A percentile compares a stretch with the other conserved stretches of the same genome.
Evolutionary conservation across 2,329 filamentous ascomycete species (phyloP).

Genomic region (Sporothrix luriei): DNA sequence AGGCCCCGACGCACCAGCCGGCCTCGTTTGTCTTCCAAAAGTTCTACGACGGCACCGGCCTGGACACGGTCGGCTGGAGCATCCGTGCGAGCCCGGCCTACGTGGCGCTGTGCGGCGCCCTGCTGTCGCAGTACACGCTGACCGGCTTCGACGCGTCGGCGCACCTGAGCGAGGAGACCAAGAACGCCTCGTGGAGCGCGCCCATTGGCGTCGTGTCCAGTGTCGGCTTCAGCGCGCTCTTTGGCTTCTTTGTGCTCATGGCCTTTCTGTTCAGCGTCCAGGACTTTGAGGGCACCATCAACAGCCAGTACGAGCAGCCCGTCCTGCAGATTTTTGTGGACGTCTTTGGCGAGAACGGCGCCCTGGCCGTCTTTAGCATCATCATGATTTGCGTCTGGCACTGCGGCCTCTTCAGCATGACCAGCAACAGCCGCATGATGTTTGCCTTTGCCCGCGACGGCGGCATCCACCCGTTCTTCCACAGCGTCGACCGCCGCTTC

Average conservation of each 20-base stretch:
- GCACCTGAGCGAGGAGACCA: slow-evolving; percentile 61
- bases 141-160: slow-evolving; percentile 58
- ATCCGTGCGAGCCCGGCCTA: slow-evolving; percentile 57
- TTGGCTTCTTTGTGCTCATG: slow-evolving; percentile 63
- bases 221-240: slow-evolving; percentile 58
- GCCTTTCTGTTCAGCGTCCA: slow-evolving; percentile 62
- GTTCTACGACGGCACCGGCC: slow-evolving; percentile 57
- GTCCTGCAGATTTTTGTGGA: slow-evolving; percentile 63
- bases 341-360: slow-evolving; percentile 58
- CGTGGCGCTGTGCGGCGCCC: slow-evolving; percentile 55
- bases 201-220: slow-evolving; percentile 61
- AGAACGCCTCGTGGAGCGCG: slow-evolving; percentile 58
- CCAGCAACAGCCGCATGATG: slow-evolving; percentile 61
- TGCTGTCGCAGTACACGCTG: slow-evolving; percentile 56
- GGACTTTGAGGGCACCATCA: slow-evolving; percentile 55
- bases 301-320: slow-evolving; percentile 53
- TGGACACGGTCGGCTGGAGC: slow-evolving; percentile 54
- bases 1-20: slow-evolving; percentile 58
- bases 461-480: slow-evolving; percentile 59
- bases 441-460: slow-evolving; percentile 60
- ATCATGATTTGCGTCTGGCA: slow-evolving; percentile 64
- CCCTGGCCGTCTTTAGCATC: slow-evolving; percentile 57
- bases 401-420: slow-evolving; percentile 61
- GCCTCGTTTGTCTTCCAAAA: slow-evolving; percentile 59
- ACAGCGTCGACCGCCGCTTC: slow-evolving; percentile 55